Evolutionary conservation across 1,284 basidiomycete genomes (phyloP).

Genomic region (Cystobasidiaceae sp.): DNA sequence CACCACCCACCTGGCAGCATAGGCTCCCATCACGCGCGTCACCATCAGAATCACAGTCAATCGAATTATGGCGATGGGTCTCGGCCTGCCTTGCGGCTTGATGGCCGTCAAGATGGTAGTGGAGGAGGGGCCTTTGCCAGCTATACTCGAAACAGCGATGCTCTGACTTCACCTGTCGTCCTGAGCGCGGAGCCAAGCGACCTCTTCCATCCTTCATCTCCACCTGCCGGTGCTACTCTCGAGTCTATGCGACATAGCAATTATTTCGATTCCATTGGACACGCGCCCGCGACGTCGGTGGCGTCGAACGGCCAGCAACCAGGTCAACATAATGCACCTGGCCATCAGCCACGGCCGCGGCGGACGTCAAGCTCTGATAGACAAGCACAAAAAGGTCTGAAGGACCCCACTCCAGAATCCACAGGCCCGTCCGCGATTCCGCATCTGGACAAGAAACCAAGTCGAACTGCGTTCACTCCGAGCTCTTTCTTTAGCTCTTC

Average conservation of each 20-base stretch:
- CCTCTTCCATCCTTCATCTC: conserved; percentile 22
- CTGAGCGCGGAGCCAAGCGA: conserved; percentile 6
- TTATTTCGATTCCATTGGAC: too few relatives aligned
- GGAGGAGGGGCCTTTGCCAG: background rate
- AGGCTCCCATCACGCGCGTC: too few relatives aligned
- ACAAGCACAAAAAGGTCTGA: background rate
- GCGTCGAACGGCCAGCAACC: background rate
- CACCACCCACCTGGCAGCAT: background rate
- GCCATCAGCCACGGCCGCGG: background rate
- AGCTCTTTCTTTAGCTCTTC: background rate
- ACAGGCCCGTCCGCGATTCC: background rate
- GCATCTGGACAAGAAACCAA: background rate
- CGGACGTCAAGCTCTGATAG: conserved; percentile 5
- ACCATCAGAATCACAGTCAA: background rate
- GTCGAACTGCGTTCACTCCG: background rate
- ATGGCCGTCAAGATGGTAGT: too few relatives aligned
- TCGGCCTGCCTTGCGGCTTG: too few relatives aligned
- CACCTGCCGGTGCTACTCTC: conserved; percentile 12
- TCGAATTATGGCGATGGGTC: background rate
- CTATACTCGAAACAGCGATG: background rate
- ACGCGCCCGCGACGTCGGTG: background rate
- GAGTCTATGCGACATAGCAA: conserved; percentile 5
- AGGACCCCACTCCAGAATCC: too few relatives aligned
- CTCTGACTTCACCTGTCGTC: too few relatives aligned
- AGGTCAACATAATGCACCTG: too few relatives aligned